Conservation (phyloP, 2,329 filamentous ascomycete species). For the Cladosporium sphaerospermum region DNA sequence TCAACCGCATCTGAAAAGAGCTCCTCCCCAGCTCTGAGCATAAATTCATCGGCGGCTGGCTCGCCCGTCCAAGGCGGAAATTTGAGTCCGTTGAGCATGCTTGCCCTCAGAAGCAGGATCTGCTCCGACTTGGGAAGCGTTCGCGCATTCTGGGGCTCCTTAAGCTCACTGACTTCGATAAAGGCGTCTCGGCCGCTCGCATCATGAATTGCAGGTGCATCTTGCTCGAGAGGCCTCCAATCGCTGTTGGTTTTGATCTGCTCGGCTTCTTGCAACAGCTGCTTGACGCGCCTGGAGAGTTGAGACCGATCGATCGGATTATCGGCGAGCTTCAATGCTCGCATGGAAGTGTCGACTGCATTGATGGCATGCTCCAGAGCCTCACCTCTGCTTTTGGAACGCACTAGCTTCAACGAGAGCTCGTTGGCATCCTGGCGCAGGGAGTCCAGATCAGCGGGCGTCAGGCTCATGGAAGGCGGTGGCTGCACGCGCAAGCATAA, state of each 20-base stretch:
- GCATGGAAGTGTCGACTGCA: slow-evolving; percentile 76
- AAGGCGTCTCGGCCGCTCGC: slow-evolving; percentile 5
- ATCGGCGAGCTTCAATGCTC: slow-evolving; percentile 59
- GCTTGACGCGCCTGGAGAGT: slow-evolving; percentile 61
- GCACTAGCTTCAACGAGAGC: slow-evolving; percentile 17
- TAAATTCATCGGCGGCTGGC: slow-evolving; percentile 58
- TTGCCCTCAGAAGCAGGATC: slow-evolving; percentile 68
- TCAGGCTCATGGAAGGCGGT: slow-evolving; percentile 13
- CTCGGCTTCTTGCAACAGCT: slow-evolving; percentile 67
- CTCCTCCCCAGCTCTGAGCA: slow-evolving; percentile 41
- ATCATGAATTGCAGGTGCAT: neutral
- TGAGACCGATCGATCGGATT: slow-evolving; percentile 57
- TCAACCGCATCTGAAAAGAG: slow-evolving; percentile 62
- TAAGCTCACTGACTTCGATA: slow-evolving; percentile 31
- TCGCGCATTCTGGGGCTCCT: slow-evolving; percentile 53
- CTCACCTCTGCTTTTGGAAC: slow-evolving; percentile 18
- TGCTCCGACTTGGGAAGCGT: slow-evolving; percentile 64
- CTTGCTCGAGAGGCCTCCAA: slow-evolving; percentile 18
- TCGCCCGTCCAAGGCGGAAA: slow-evolving; percentile 79
- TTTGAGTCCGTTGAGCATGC: slow-evolving; percentile 71
- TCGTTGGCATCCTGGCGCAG: slow-evolving; percentile 20
- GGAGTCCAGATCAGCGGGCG: slow-evolving; percentile 16
- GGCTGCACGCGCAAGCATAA: slow-evolving; percentile 2
- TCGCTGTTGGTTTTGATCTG: slow-evolving; percentile 55
- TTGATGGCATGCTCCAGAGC: slow-evolving; percentile 44